Conservation (phyloP, 768 basidiomycete genomes). For the Tephrocybe sp. region DNA sequence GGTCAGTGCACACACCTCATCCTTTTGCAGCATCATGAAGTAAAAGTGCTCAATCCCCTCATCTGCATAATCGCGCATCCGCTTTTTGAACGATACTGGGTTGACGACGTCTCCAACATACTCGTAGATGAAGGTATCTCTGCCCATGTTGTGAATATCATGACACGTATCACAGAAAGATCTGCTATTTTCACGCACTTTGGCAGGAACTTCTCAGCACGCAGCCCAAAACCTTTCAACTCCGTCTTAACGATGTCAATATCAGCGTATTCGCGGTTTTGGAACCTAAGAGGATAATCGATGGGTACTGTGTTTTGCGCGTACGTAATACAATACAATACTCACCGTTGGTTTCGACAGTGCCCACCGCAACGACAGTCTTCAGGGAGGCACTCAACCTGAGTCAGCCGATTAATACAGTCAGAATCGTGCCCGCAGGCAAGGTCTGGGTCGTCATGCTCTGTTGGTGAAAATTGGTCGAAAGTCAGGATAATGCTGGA, state of each 20-base stretch:
- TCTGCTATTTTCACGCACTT: constrained; percentile 46
- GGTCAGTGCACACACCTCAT: constrained; percentile 64
- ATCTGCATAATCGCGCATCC: constrained; percentile 91
- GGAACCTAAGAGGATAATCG: constrained; percentile 60
- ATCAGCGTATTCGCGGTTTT: constrained; percentile 78
- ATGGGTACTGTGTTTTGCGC: constrained; percentile 5
- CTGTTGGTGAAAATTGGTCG: constrained; percentile 35
- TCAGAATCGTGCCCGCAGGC: constrained; percentile 89
- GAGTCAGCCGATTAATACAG: constrained; percentile 96
- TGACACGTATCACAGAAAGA: not conserved
- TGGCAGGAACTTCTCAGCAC: constrained; percentile 66
- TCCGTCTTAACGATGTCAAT: constrained; percentile 93
- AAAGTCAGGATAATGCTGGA: constrained; percentile 11
- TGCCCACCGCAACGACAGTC: constrained; percentile 82
- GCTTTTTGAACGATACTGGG: constrained; percentile 82
- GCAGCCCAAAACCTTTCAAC: constrained; percentile 92
- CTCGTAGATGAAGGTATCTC: constrained; percentile 94
- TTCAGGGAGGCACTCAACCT: constrained; percentile 90
- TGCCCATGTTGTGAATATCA: constrained; percentile 28
- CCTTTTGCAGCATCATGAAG: constrained; percentile 99
- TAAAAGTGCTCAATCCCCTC: constrained; percentile 97
- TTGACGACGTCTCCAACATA: constrained; percentile 97
- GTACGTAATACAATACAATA: constrained; percentile 17
- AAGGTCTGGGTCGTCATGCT: constrained; percentile 52
- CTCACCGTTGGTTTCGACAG: constrained; percentile 94